phyloP scores from a whole-genome alignment of 768 basidiomycete genomes.

The Pisolithus marmoratus region DNA sequence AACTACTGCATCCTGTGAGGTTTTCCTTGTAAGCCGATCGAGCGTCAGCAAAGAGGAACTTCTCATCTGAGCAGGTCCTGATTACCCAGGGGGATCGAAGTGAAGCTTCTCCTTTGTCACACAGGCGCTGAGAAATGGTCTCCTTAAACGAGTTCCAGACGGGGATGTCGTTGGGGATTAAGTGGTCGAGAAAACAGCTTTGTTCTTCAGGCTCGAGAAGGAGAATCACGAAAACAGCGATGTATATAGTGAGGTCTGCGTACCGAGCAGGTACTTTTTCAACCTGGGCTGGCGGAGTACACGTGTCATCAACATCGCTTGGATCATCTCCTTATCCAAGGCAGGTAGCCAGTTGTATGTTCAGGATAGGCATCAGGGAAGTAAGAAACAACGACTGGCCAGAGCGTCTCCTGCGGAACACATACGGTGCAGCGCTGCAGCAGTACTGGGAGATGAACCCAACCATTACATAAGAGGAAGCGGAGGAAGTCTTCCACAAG shows the following conservation, averaged over 20 bases:
- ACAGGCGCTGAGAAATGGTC: constrained; percentile 12
- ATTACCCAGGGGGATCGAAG: constrained; percentile 11
- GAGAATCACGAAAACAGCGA: constrained; percentile 21
- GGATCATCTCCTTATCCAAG: constrained; percentile 31
- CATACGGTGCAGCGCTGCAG: no score
- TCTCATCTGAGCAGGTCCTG: not conserved
- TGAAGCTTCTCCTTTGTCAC: constrained; percentile 20
- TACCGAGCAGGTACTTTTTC: constrained; percentile 17
- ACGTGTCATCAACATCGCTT: constrained; percentile 18
- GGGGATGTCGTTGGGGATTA: constrained; percentile 25
- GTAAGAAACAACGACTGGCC: constrained; percentile 32
- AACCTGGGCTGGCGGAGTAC: constrained; percentile 21
- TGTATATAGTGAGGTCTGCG: constrained; percentile 21
- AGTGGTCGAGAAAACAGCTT: constrained; percentile 12
- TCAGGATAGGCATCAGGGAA: constrained; percentile 31
- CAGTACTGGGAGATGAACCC: no score
- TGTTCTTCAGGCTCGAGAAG: constrained; percentile 17
- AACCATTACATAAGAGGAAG: no score
- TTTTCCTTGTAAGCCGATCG: not conserved
- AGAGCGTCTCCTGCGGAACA: constrained; percentile 26
- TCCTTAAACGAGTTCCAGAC: constrained; percentile 25
- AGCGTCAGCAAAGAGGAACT: not conserved
- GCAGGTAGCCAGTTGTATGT: constrained; percentile 32
- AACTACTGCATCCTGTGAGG: not conserved
- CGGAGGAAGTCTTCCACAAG: no score